Evolutionary conservation across 768 basidiomycete species (phyloP).

Genomic region (Rhodotorula graminis): DNA sequence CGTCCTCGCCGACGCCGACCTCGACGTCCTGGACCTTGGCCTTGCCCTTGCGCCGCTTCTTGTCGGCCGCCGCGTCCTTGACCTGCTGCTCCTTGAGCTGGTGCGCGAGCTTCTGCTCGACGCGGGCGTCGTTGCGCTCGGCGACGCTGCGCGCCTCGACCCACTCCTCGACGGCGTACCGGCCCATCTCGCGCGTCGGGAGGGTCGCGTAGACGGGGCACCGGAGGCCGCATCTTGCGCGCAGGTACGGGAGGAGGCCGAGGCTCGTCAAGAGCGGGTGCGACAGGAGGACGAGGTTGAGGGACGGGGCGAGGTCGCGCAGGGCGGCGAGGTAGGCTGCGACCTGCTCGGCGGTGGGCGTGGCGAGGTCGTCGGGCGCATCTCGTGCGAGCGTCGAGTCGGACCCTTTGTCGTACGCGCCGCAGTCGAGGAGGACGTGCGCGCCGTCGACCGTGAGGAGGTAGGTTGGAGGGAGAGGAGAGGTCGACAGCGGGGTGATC

Average conservation of each 20-base stretch:
- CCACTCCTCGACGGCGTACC: conserved; percentile 84
- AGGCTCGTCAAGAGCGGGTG: conserved; percentile 86
- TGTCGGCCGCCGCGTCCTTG: conserved; percentile 50
- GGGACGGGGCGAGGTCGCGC: conserved; percentile 59
- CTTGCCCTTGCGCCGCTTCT: conserved; percentile 49
- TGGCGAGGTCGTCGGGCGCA: conserved; percentile 46
- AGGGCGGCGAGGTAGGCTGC: conserved; percentile 43
- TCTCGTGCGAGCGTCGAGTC: conserved; percentile 49
- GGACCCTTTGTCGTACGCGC: conserved; percentile 78
- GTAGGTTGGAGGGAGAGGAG: conserved; percentile 43
- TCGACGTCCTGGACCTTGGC: conserved; percentile 42
- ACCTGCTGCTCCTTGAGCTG: conserved; percentile 8
- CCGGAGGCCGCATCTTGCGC: conserved; percentile 72
- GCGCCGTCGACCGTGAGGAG: conserved; percentile 92
- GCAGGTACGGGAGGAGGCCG: conserved; percentile 88
- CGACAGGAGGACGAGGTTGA: conserved; percentile 88
- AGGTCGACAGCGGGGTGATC: conserved; percentile 73
- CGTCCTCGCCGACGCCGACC: conserved; percentile 13
- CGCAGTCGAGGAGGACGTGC: conserved; percentile 87
- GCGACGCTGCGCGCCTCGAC: conserved; percentile 61
- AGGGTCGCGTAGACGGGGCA: conserved; percentile 91
- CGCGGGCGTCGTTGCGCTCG: conserved; percentile 37
- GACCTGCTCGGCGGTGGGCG: conserved; percentile 31
- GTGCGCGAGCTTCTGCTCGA: conserved; percentile 5
- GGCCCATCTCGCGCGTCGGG: conserved; percentile 91